Percentiles rank a stretch among this genome's conserved stretches.
phyloP scores from a whole-genome alignment of 805 yeast genomes.

The Saccharomycopsis selenospora region DNA sequence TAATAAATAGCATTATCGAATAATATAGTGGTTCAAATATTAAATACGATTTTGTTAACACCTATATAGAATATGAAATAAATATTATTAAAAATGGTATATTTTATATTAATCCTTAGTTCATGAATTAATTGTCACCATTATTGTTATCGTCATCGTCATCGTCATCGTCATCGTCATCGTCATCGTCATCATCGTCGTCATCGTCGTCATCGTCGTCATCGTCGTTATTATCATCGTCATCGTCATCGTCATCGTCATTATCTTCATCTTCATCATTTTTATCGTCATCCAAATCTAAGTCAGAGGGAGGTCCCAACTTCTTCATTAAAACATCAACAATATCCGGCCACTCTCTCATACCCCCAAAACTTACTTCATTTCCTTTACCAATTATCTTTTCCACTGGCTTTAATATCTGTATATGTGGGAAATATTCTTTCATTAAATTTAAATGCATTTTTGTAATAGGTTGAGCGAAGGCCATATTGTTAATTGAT shows the following conservation, averaged over 20 bases:
- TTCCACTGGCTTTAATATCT: constrained; percentile 69
- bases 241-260: constrained; percentile 34
- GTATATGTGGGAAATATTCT: constrained; percentile 72
- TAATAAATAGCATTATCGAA: no score
- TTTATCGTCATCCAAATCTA: constrained; percentile 27
- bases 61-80: no score
- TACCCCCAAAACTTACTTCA: constrained; percentile 86
- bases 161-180: constrained; percentile 27
- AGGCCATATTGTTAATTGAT: constrained; percentile 78
- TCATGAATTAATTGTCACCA: no score
- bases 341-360: constrained; percentile 82
- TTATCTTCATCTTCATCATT: constrained; percentile 33
- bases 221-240: constrained; percentile 34
- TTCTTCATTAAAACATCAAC: constrained; percentile 50
- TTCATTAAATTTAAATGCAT: constrained; percentile 54
- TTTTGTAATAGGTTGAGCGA: constrained; percentile 70
- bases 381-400: constrained; percentile 67
- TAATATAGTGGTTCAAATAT: no score
- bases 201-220: constrained; percentile 26
- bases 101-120: no score
- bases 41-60: no score
- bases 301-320: constrained; percentile 28
- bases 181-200: constrained; percentile 13
- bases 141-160: no score
- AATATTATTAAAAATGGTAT: no score